Base-by-base conservation (phyloP, 2,329 filamentous ascomycete genomes). In the Grosmannia penicillata region DNA sequence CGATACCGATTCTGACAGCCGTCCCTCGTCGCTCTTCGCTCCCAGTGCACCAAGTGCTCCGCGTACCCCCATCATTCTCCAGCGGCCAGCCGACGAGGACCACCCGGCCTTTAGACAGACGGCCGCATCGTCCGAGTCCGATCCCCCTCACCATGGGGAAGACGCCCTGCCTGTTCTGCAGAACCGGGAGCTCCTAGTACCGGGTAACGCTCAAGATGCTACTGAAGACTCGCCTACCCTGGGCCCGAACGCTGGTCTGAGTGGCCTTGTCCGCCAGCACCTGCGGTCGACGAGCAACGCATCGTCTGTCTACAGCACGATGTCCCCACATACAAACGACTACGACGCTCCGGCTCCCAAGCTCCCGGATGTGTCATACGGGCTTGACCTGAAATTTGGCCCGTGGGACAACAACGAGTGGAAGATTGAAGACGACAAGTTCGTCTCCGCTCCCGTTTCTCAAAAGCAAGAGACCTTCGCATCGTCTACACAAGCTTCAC, bases 201-300 rank as follows among this genome's bases (percentile, higher is more conserved):
- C 36, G 4, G 6, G 4, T 4, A 15, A 56, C 0, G 48, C 51
- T 9, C 44, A 43, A 4, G 22, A 33, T 8, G 17, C 17, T 40
- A 56, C 65, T 0, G 54, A 55, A 9, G 84, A 93, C 50, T 93
- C 86, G 0, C 86, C 87, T 1, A 93, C 84, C 0, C 61, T 94
- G 6, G 81, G 81, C 2, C 78, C 82, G 0, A 64, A 64, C 14
- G 61, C 62, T 15, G 85, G 83, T 1, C 65, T 95, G 14, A 89
- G 79, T 50, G 82, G 81, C 2, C 72, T 94, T 64, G 78, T 94
- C 33, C 75, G 81, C 24, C 79, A 87, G 44, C 91, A 96, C 62
- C 62, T 96, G 29, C 76, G 91, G 36, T 75, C 75, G 25, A 75
- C 79, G 45, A 96, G 89, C 58, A 79, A 78, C 42, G 70, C 75